Base-by-base conservation (phyloP, 768 basidiomycete species). In the Psilocybe sp. region DNA sequence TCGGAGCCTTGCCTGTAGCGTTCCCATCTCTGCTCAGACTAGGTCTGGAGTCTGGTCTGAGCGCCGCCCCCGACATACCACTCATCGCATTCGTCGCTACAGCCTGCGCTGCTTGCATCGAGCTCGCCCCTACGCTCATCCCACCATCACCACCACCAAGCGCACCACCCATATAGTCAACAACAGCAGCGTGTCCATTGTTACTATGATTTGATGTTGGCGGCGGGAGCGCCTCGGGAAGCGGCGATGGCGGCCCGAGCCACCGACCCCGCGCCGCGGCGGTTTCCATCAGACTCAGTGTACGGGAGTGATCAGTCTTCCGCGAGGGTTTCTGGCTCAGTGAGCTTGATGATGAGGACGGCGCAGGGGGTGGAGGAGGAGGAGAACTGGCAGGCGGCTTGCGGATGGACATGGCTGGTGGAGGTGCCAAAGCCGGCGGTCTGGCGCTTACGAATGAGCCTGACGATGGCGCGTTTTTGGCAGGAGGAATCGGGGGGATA, bases 201-300 rank as follows among this genome's bases (percentile, higher is more conserved):
- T 28, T 28, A 14, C 46, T 52, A 9, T 62, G 56, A 5, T 51
- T 48, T 16, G 54, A 33, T 31, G 60, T 47, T 3, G 64, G 60
- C 13, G 71, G 74, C 20, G 71, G 71, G 23, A 78, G 53, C 1
- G 70, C 66, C 42, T 71, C 65, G 8, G 75, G 75, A 1, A 73
- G 59, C 2, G 77, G 76, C 8, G 79, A 75, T 0, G 74, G 67
- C n/a, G 78, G 78, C 33, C 69, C 69, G 8, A 74, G 72, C 76
- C 76, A 79, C 20, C 65, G 66, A n/a, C 74, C 74, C 12, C 72
- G 71, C 3, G 80, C 66, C 7, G 82, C 82, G 7, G 80, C 86
- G 13, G 64, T 68, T 53, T 82, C 76, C 56, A 89, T 62, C 19
- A 88, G 69, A 52, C 72, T 81, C 52, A 77, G 64, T 1, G 84